phyloP scores from a whole-genome alignment of 352 stramenopile species.

The Phytophthora fragariaefolia region DNA sequence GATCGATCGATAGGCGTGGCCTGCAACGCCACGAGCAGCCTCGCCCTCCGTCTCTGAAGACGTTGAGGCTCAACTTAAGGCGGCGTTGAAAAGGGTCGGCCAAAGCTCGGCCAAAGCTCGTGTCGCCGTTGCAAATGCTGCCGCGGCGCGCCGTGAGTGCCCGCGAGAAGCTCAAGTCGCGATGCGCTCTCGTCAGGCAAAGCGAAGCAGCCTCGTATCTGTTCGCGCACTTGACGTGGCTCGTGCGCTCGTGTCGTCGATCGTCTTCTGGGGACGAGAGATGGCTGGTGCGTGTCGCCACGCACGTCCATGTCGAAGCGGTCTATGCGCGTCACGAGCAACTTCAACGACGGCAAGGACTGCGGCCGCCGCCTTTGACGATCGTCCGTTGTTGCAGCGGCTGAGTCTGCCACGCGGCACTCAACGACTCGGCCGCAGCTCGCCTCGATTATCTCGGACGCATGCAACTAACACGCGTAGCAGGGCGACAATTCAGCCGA shows the following conservation, averaged over 20 bases:
- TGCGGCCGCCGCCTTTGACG: background rate
- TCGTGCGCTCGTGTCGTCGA: constrained; percentile 24
- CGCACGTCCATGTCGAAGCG: background rate
- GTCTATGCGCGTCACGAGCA: constrained; percentile 9
- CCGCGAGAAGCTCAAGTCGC: constrained; percentile 1
- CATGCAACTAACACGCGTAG: too few relatives aligned
- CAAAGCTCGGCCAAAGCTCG: constrained; percentile 11
- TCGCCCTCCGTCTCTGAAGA: background rate
- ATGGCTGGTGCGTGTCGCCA: constrained; percentile 1
- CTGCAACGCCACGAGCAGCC: constrained; percentile 7
- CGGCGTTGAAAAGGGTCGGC: constrained; percentile 20
- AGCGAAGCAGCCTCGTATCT: constrained; percentile 18
- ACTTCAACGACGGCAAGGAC: constrained; percentile 23
- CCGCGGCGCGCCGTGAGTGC: constrained; percentile 6
- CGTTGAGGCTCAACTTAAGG: constrained; percentile 10
- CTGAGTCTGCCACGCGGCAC: background rate
- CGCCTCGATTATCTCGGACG: constrained; percentile 6
- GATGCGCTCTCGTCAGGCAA: too few relatives aligned
- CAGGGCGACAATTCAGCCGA: constrained; percentile 5
- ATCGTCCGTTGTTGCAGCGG: background rate
- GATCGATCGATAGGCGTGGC: constrained; percentile 5
- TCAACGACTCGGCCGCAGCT: background rate
- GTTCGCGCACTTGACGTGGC: constrained; percentile 21
- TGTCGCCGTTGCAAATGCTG: constrained; percentile 20
- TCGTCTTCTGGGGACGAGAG: background rate